Evolutionary conservation across 306 rosid genomes (phyloP), one percentile per base, ranked within the genome.

Genomic region (Sicyos baderoa): DNA sequence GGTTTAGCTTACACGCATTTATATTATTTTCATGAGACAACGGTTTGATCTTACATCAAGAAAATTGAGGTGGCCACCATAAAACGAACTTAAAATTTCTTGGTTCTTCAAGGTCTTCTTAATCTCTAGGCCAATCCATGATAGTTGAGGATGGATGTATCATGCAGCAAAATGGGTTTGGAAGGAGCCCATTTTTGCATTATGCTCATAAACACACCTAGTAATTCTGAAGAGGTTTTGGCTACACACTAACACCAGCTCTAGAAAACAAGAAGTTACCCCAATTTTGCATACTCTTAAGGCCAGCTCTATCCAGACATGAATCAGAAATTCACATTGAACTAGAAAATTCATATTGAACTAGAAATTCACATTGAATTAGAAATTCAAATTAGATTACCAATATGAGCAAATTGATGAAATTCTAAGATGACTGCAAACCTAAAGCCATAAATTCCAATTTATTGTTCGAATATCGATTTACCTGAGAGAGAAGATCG

Each of bases 401-500:
- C 44, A 22, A 47, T 66, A 14, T 7, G 29, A 42, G 35, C 6
- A 44, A 44, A 11, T 64, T 64, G 71, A 47, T 16, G 35, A 54
- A 35, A 29, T 52, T 17, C 62, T 35, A 32, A 17, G 8, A 18
- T 5, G 53, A 69, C n/a, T 15, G 23, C 9, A 23, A 9, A 3
- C 47, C 6, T 51, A 17, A 29, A 35, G 7, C 47, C 19, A n/a
- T 17, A 70, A 51, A 19, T 54, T 12, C 2, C 40, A 44, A 44
- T 65, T 21, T 2, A 18, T 17, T 64, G 70, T 10, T 35, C 54
- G 50, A 70, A 3, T 35, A 12, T 2, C 49, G 14, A 45, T 12
- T 9, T 52, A 70, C 74, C 74, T 70, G 74, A 50, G 61, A 70
- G 61, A 70, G 62, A 70, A 70, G 74, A 32, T 70, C 74, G 4